Evolutionary conservation across 176 grass and related monocot genomes (phyloP), one percentile per base, ranked within the genome.

Genomic region (Musa beccarii): DNA sequence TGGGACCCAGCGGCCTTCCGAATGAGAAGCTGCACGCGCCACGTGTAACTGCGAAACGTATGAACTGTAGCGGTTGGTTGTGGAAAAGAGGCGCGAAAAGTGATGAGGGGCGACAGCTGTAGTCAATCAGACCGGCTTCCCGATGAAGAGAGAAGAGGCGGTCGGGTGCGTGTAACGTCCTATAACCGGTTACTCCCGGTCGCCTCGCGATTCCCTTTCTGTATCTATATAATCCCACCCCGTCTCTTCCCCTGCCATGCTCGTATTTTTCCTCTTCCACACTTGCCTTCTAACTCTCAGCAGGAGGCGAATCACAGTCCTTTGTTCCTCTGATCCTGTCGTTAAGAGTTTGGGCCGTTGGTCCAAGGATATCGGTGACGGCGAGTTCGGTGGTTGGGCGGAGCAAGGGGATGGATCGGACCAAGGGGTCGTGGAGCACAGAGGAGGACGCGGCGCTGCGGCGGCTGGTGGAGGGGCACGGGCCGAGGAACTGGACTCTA

Each of bases 381-480:
- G 25, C 64, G 24, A 43, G 12, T 13, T 14, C 17, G 6, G 13
- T 15, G 0, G 20, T 6, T n/a, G 15, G 57, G 17, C 57, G 5
- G 51, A 15, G 52, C 20, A 26, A 28, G 10, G 71, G 25, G 49
- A 23, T 24, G 8, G 71, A 73, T 54, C 71, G 71, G 21, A 73
- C 28, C 11, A 73, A 73, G 71, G 71, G 71, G 20, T 52, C 71
- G 12, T 73, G 71, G 71, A 73, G 71, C 71, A n/a, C 71, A 2
- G 71, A 73, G 71, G 71, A 73, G 71, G 71, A 73, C 71, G 71
- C 28, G 52, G 51, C 51, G 21, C 71, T 73, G 9, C 71, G 54
- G 22, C 21, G 52, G 19, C 9, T 73, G 71, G 71, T 73, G 51
- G n/a, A 53, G 51, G 21, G 52, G 21, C 52, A 73, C 71, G 71